Evolutionary conservation across 2,329 filamentous ascomycete species (phyloP).

Genomic region (Colletotrichum sp.): DNA sequence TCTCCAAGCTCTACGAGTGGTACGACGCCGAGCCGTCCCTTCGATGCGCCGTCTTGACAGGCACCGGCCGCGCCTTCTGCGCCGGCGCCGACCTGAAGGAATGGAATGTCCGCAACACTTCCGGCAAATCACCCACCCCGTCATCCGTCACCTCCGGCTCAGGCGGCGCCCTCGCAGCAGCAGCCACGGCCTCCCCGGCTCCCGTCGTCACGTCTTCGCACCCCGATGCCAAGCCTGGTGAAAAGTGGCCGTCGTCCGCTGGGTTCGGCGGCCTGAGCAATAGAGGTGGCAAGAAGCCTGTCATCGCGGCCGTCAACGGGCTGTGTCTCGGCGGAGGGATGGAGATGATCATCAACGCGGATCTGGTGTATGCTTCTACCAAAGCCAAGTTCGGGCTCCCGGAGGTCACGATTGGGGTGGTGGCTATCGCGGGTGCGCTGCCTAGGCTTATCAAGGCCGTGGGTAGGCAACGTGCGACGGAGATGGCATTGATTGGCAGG

Average conservation of each 20-base stretch:
- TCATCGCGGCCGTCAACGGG: slow-evolving; percentile 79
- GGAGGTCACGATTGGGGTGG: slow-evolving; percentile 74
- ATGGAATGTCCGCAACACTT: slow-evolving; percentile 54
- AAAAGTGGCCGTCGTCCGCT: slow-evolving; percentile 10
- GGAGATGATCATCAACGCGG: slow-evolving; percentile 77
- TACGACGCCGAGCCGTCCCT: slow-evolving; percentile 67
- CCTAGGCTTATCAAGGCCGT: slow-evolving; percentile 69
- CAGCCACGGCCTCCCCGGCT: neutral
- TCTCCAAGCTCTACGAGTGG: slow-evolving; percentile 54
- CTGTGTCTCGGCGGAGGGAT: slow-evolving; percentile 77
- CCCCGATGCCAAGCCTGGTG: slow-evolving; percentile 5
- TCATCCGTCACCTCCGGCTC: neutral
- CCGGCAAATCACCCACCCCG: neutral
- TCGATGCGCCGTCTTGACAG: slow-evolving; percentile 68
- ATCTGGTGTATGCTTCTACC: slow-evolving; percentile 69
- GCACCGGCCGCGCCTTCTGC: slow-evolving; percentile 68
- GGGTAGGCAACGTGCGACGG: slow-evolving; percentile 72
- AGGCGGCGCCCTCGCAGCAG: neutral
- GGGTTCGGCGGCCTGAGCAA: slow-evolving; percentile 54
- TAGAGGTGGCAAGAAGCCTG: slow-evolving; percentile 72
- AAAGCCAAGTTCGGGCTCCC: slow-evolving; percentile 70
- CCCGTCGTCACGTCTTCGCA: neutral
- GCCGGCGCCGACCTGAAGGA: slow-evolving; percentile 73
- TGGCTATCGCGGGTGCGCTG: slow-evolving; percentile 73
- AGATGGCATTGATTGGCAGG: slow-evolving; percentile 72